Conservation (phyloP, 2,329 filamentous ascomycete species). For the Colletotrichum higginsianum region DNA sequence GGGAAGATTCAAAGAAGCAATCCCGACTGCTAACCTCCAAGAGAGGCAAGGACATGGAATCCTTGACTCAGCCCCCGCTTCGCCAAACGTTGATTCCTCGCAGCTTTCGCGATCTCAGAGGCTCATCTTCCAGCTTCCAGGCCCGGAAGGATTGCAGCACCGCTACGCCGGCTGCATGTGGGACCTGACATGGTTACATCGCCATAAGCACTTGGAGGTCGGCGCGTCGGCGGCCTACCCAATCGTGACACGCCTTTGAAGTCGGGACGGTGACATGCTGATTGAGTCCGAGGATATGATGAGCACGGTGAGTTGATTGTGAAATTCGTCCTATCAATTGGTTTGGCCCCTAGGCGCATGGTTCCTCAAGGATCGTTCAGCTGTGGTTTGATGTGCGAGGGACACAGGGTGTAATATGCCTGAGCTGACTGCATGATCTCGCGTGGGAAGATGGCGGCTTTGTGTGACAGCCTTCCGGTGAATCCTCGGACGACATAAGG, state of each 20-base stretch:
- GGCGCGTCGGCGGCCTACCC: conserved; percentile 5
- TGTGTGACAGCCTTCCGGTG: neutral
- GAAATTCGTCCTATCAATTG: neutral
- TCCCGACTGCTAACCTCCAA: neutral
- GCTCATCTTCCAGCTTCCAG: neutral
- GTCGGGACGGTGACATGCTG: neutral
- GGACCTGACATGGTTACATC: conserved; percentile 36
- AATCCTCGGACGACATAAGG: neutral
- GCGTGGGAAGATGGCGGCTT: neutral
- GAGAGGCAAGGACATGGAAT: neutral
- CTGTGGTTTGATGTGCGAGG: neutral
- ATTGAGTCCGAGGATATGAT: neutral
- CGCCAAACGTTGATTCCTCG: neutral
- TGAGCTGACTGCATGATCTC: conserved; percentile 5
- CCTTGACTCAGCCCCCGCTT: neutral
- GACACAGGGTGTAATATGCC: neutral
- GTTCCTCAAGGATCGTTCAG: conserved; percentile 15
- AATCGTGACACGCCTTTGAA: conserved; percentile 6
- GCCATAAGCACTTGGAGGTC: conserved; percentile 39
- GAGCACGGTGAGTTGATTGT: neutral
- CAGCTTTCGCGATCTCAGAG: neutral
- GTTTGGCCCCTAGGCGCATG: neutral
- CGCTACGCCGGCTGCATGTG: conserved; percentile 23
- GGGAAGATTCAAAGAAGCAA: neutral
- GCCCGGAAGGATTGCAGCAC: conserved; percentile 9